Percentiles rank a stretch among this genome's conserved stretches.
These are phyloP conservation scores for Penicillium freii DNA, from an alignment of 2,329 filamentous ascomycete species.

Conservation along the genomic window DNA sequence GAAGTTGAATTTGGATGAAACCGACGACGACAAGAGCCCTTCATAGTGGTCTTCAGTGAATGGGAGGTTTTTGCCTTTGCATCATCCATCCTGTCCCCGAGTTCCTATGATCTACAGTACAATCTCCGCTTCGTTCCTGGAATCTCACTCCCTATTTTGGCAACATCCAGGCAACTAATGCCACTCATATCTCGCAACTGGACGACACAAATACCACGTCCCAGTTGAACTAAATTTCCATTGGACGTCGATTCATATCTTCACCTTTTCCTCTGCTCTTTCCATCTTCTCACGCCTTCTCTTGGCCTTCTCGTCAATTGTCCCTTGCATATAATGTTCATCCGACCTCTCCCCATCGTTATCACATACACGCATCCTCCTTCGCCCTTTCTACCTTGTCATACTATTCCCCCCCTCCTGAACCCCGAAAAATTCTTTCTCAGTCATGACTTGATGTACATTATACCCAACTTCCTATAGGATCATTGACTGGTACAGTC, in stretches of 20 bases:
- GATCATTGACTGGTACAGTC: neutral
- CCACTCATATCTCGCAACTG: neutral
- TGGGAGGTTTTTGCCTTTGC: neutral
- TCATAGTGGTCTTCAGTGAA: conserved; percentile 13
- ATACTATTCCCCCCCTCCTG: neutral
- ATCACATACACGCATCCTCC: neutral
- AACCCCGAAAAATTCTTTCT: neutral
- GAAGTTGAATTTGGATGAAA: conserved; percentile 56
- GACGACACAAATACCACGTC: neutral
- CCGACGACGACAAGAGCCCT: conserved; percentile 32
- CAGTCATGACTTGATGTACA: conserved; percentile 26
- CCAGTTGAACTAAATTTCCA: neutral
- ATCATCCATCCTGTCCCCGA: neutral
- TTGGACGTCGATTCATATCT: neutral
- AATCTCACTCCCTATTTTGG: neutral
- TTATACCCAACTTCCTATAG: conserved; percentile 20
- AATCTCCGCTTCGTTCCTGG: neutral
- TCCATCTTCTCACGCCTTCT: neutral
- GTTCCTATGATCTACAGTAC: neutral
- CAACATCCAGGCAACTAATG: neutral
- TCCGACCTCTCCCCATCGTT: neutral
- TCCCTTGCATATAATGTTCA: neutral
- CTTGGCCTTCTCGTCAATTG: neutral
- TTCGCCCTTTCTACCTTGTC: neutral
- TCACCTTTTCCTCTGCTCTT: neutral